These are phyloP conservation scores for Phaseolus coccineus DNA, from an alignment of 331 rosid species.

Conservation along the genomic window DNA sequence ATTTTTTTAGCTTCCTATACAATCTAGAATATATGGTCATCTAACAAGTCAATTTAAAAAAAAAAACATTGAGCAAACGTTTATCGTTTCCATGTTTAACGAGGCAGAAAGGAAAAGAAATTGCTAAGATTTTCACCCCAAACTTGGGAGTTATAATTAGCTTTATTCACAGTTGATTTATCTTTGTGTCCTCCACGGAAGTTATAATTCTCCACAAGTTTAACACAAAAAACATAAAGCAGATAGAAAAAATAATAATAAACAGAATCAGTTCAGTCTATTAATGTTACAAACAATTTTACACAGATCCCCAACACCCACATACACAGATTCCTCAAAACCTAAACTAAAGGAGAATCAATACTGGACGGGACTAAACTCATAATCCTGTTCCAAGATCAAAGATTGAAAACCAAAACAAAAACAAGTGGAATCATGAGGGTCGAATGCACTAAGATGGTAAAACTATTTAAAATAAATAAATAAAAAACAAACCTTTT, in stretches of 20 bases:
- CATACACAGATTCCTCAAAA: slow-evolving; percentile 1
- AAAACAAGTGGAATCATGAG: background rate
- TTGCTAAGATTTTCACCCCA: no score
- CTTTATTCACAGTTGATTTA: no score
- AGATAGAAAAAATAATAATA: background rate
- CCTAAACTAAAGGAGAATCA: background rate
- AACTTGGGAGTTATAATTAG: no score
- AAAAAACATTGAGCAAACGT: background rate
- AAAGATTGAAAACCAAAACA: slow-evolving; percentile 6
- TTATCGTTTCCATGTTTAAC: background rate
- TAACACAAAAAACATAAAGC: background rate
- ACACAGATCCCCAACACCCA: slow-evolving; percentile 37
- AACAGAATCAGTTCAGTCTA: slow-evolving; percentile 19
- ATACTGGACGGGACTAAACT: background rate
- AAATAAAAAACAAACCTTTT: slow-evolving; percentile 35
- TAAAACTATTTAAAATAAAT: background rate
- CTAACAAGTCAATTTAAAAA: background rate
- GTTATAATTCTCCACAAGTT: background rate
- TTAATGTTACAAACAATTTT: slow-evolving; percentile 24
- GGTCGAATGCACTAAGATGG: background rate
- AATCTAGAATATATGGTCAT: background rate
- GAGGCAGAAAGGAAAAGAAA: slow-evolving; percentile 10
- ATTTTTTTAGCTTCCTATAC: background rate
- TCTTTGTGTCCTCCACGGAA: no score
- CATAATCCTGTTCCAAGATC: slow-evolving; percentile 3